Base-by-base conservation (phyloP, 805 yeast genomes). In the Nakazawaea ernobii region DNA sequence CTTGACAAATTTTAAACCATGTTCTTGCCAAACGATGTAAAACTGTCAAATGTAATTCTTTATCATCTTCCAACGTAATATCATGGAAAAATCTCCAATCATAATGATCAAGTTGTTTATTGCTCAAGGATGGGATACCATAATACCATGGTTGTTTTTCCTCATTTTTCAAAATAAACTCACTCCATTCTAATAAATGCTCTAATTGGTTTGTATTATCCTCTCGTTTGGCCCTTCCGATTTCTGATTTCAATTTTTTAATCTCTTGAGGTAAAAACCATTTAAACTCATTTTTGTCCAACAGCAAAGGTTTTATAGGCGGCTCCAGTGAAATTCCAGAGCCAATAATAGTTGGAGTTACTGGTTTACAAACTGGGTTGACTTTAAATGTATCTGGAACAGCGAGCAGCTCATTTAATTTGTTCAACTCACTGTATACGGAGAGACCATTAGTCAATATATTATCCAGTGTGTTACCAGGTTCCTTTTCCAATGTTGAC, bases 51-150 rank as follows among this genome's bases (percentile, higher is more conserved):
- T 61, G 60, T 32, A 66, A 64, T 53, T 57, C 70, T 37, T 69
- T 66, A 53, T 58, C 64, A 59, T 39, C 36, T 35, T 35, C 48
- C 17, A 33, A 17, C n/a, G 46, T 44, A 49, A 59, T 65, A 55
- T 74, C 76, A 46, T 66, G 68, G 63, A 72, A 76, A 50, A 77
- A 77, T 45, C 79, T 59, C 70, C 73, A 70, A 53, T 77, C 82
- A 51, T 74, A 71, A 55, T 77, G 81, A 15, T 47, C 50, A 8
- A 47, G 17, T n/a, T 9, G n/a, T 15, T 17, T 32, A 17, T 26
- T 52, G 56, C 42, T 8, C 13, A 42, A 30, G 4, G 45, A 40
- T 3, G 49, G 49, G n/a, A 46, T 42, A 2, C 49, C 49, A 26
- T 46, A 46, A 42, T 46, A 46, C 45, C 49, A 41, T 14, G 45